Conservation (phyloP, 2,329 filamentous ascomycete genomes). For the Sphaerulina populicola region DNA sequence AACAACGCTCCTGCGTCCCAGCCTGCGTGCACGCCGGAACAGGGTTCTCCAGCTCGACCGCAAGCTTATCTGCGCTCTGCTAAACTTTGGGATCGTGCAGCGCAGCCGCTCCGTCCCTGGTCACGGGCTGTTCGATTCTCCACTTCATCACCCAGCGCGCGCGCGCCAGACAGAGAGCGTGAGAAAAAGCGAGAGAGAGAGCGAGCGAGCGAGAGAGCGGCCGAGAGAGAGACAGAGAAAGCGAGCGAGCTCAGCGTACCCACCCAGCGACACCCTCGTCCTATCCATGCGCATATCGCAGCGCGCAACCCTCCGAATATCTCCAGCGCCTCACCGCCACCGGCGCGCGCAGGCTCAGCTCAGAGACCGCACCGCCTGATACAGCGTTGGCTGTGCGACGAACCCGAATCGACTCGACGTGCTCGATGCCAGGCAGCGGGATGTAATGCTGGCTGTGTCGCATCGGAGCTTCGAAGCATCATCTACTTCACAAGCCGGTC, state of each 20-base stretch:
- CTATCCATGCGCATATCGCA: slow-evolving; percentile 18
- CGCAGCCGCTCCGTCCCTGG: slow-evolving; percentile 19
- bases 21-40: slow-evolving; percentile 9
- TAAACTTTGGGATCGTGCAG: slow-evolving; percentile 20
- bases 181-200: too few species aligned
- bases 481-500: slow-evolving; percentile 26
- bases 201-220: background rate
- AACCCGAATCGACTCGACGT: slow-evolving; percentile 14
- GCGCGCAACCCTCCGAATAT: slow-evolving; percentile 18
- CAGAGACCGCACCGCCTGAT: slow-evolving; percentile 19
- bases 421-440: slow-evolving; percentile 25
- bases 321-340: slow-evolving; percentile 27
- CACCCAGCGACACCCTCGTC: slow-evolving; percentile 1
- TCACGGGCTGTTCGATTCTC: slow-evolving; percentile 13
- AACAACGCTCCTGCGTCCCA: slow-evolving; percentile 12
- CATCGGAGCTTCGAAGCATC: slow-evolving; percentile 27
- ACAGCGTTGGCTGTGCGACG: slow-evolving; percentile 22
- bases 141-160: slow-evolving; percentile 13
- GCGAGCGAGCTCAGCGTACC: background rate
- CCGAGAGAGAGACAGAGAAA: background rate
- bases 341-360: slow-evolving; percentile 18
- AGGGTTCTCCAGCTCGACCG: slow-evolving; percentile 17
- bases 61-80: slow-evolving; percentile 15
- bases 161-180: slow-evolving; percentile 1
- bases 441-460: slow-evolving; percentile 35